Conservation (phyloP, 257 asterid genomes). For the Fraxinus pennsylvanica region DNA sequence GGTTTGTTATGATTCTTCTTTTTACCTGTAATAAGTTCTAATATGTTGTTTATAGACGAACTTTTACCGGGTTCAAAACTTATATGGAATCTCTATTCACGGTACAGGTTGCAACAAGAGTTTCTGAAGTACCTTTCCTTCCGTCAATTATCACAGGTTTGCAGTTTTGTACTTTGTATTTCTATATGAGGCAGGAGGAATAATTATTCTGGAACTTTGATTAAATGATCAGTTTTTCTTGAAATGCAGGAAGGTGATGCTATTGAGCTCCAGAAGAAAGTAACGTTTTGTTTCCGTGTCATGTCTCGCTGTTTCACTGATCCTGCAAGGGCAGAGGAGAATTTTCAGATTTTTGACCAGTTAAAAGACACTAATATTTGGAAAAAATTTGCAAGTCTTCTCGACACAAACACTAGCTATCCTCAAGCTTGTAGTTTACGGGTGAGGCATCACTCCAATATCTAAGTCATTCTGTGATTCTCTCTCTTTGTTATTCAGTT, state of each 20-base stretch:
- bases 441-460: conserved; percentile 53
- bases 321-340: conserved; percentile 83
- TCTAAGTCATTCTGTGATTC: conserved; percentile 18
- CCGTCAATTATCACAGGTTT: conserved; percentile 73
- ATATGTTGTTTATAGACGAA: conserved; percentile 9
- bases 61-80: conserved; percentile 9
- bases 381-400: conserved; percentile 62
- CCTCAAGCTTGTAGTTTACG: conserved; percentile 56
- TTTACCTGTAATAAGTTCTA: conserved; percentile 15
- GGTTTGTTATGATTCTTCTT: conserved; percentile 51
- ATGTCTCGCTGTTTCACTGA: conserved; percentile 89
- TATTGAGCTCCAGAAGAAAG: conserved; percentile 78
- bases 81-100: conserved; percentile 21
- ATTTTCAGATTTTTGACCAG: conserved; percentile 80
- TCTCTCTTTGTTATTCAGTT: conserved; percentile 12
- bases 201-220: conserved; percentile 18
- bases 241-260: conserved; percentile 75
- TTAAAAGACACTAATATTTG: conserved; percentile 76
- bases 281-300: conserved; percentile 62
- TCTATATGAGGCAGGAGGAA: conserved; percentile 17
- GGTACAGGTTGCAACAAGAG: conserved; percentile 87
- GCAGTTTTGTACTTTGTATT: conserved; percentile 20
- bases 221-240: conserved; percentile 29
- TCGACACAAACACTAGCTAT: conserved; percentile 70
- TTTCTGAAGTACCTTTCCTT: conserved; percentile 82